These are phyloP conservation scores for Alternaria longipes DNA, from an alignment of 2,329 filamentous ascomycete species.

Conservation along the genomic window DNA sequence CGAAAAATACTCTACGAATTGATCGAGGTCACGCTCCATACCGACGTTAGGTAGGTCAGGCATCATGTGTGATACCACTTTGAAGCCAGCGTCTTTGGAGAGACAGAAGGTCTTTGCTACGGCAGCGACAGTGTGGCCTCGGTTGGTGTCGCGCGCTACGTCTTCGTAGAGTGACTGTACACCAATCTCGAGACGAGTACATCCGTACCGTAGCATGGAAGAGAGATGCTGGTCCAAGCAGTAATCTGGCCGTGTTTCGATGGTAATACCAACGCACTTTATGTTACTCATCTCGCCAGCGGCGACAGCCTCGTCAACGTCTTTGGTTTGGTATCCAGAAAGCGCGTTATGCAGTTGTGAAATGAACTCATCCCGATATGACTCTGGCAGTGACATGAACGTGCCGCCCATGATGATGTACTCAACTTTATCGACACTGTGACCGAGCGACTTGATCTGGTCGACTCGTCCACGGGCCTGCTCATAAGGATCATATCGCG, in stretches of 20 bases:
- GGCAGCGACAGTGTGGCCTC: conserved; percentile 92
- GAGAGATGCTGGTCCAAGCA: conserved; percentile 95
- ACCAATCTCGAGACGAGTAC: conserved; percentile 91
- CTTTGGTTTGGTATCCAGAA: conserved; percentile 91
- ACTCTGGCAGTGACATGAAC: conserved; percentile 93
- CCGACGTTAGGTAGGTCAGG: conserved; percentile 97
- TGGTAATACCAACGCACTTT: conserved; percentile 98
- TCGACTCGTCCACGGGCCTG: conserved; percentile 95
- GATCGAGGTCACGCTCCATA: conserved; percentile 96
- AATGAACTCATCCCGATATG: conserved; percentile 93
- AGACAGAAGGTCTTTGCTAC: conserved; percentile 97
- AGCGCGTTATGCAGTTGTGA: conserved; percentile 95
- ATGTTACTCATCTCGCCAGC: conserved; percentile 96
- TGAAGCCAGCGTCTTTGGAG: conserved; percentile 98
- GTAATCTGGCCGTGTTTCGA: conserved; percentile 96
- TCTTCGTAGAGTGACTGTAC: conserved; percentile 98
- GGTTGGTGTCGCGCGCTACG: conserved; percentile 96
- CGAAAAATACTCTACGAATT: conserved; percentile 98
- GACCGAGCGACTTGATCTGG: conserved; percentile 92
- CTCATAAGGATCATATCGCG: conserved; percentile 96
- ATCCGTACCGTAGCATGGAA: conserved; percentile 97
- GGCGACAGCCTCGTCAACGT: conserved; percentile 94
- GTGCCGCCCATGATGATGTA: conserved; percentile 99
- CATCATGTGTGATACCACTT: conserved; percentile 99
- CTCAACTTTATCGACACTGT: conserved; percentile 98